Evolutionary conservation across 495 filamentous ascomycete genomes (phyloP).

Genomic region (Trichoderma parareesei): DNA sequence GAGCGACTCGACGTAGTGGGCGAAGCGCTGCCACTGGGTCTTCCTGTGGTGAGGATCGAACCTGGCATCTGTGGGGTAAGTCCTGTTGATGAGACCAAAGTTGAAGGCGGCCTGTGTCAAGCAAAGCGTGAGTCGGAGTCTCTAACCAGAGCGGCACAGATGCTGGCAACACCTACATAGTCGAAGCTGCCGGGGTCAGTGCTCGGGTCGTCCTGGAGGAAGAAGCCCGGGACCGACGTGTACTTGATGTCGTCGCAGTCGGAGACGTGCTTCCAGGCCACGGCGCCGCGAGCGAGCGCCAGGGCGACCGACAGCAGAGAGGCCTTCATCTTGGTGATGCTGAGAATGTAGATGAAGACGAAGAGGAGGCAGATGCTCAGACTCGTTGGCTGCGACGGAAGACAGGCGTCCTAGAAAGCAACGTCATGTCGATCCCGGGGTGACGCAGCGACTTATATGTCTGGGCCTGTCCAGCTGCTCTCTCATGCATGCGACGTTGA

Average conservation of each 20-base stretch:
- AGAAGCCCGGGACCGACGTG: background rate
- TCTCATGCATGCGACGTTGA: no score
- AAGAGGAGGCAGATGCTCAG: background rate
- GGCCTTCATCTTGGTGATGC: background rate
- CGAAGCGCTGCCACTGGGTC: constrained; percentile 26
- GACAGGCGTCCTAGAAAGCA: background rate
- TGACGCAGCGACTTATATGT: background rate
- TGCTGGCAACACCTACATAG: background rate
- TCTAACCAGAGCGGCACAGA: background rate
- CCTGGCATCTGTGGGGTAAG: constrained; percentile 25
- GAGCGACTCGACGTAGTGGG: constrained; percentile 20
- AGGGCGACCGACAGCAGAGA: background rate
- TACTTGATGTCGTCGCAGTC: constrained; percentile 1
- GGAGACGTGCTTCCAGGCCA: constrained; percentile 1
- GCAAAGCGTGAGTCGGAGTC: background rate
- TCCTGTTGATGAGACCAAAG: constrained; percentile 24
- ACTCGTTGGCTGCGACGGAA: background rate
- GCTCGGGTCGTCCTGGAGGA: background rate
- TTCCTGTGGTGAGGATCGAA: constrained; percentile 16
- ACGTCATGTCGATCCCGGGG: background rate
- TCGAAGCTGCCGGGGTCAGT: background rate
- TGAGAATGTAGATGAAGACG: no score
- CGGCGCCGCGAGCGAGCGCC: background rate
- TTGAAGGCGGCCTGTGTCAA: background rate
- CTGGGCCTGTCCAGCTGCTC: no score